Base-by-base conservation (phyloP, 2,329 filamentous ascomycete genomes). In the Exophiala sideris region DNA sequence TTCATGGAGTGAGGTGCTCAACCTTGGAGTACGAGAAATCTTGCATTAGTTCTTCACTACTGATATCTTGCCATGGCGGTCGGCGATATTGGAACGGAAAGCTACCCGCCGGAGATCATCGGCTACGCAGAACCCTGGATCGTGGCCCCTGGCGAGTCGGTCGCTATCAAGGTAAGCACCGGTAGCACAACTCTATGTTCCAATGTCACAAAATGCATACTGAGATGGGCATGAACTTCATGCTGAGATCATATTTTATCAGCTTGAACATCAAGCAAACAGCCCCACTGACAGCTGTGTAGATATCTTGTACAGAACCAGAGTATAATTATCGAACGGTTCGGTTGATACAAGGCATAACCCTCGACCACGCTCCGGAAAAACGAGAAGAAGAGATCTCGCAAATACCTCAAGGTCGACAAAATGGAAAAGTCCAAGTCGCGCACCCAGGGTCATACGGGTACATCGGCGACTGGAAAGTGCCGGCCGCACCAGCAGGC, bases 51-150 rank as follows among this genome's bases (percentile, higher is more conserved):
- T 11, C 35, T 38, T 38, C 35, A 16, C 35, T 8, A 38, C 10
- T 16, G 35, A 11, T 1, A 11, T 1, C 35, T 38, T 1, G 35
- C 35, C 11, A 38, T 38, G 35, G 14, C 35, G 35, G 11, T 38
- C 35, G 5, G 5, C 14, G 35, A 38, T 12, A 5, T 38, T 38
- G 35, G 35, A 38, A 38, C 5, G 14, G 35, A 38, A 11, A 12
- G 35, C 35, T 52, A 58, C 33, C 52, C 48, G 2, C 29, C 52
- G 5, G 57, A 59, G 36, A 59, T 59, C 40, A 59, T 49, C 12
- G 57, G 57, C 7, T 59, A 59, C 40, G 54, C 44, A 3, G 54
- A 59, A 12, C 57, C 57, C 4, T 59, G 57, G 57, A 59, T 59
- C 8, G 46, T 24, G 5, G 24, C 14, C 9, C 57, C 57, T 6